These are phyloP conservation scores for Fusarium brevicatenulatum DNA, from an alignment of 2,329 filamentous ascomycete species.

Conservation along the genomic window DNA sequence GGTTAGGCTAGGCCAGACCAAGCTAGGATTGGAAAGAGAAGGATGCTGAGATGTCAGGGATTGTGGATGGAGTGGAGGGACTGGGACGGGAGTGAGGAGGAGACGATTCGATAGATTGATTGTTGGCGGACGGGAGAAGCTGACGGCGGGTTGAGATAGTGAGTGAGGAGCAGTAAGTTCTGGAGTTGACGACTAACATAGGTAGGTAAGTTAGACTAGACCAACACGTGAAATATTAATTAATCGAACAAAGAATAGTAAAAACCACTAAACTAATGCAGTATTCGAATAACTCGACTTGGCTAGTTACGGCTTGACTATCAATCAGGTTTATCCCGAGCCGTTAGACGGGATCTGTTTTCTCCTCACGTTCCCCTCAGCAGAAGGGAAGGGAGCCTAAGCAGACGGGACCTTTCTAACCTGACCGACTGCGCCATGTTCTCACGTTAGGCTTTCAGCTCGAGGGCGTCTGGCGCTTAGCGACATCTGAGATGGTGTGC, in stretches of 20 bases:
- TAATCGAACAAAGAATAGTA: slow-evolving; percentile 8
- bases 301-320: slow-evolving; percentile 5
- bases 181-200: neutral
- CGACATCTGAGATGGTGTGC: slow-evolving; percentile 37
- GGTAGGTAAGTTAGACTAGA: neutral
- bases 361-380: slow-evolving; percentile 22
- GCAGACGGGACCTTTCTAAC: neutral
- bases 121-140: slow-evolving; percentile 3
- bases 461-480: slow-evolving; percentile 35
- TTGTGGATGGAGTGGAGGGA: slow-evolving; percentile 19
- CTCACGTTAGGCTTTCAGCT: slow-evolving; percentile 1
- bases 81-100: neutral
- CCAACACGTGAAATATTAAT: slow-evolving; percentile 18
- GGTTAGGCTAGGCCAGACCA: slow-evolving; percentile 16
- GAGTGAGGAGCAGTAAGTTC: neutral
- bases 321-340: slow-evolving; percentile 1
- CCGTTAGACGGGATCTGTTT: slow-evolving; percentile 17
- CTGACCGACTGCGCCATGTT: slow-evolving; percentile 6
- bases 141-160: slow-evolving; percentile 5
- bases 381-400: neutral
- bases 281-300: slow-evolving; percentile 1
- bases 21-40: slow-evolving; percentile 12
- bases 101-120: slow-evolving; percentile 9
- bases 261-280: neutral
- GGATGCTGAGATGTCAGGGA: slow-evolving; percentile 28